Conservation (phyloP, 192 early-diverging fungal genomes). For the Lunasporangiospora selenospora region DNA sequence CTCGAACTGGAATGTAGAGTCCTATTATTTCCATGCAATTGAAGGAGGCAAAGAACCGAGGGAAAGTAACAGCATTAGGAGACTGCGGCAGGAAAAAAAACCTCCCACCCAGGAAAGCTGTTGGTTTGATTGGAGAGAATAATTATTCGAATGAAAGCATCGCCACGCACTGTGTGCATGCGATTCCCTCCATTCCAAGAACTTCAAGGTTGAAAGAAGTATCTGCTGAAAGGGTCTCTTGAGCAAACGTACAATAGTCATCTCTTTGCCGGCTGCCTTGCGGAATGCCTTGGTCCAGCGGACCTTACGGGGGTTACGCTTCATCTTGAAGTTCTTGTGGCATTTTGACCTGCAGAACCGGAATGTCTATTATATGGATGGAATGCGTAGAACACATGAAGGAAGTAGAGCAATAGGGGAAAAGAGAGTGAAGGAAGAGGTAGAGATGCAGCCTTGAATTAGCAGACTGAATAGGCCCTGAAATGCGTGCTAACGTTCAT, state of each 20-base stretch:
- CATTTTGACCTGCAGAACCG: constrained; percentile 99
- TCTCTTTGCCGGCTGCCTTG: constrained; percentile 98
- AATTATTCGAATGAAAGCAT: constrained; percentile 1
- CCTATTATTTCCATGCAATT: constrained; percentile 62
- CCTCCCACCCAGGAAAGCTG: not conserved
- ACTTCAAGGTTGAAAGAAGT: too few species aligned
- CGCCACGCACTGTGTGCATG: too few species aligned
- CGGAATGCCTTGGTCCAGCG: constrained; percentile 99
- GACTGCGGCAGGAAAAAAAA: too few species aligned
- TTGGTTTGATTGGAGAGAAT: not conserved
- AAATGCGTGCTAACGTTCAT: not conserved
- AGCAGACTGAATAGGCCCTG: not conserved
- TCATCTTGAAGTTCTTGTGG: constrained; percentile 99
- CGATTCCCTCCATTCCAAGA: too few species aligned
- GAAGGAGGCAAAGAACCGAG: constrained; percentile 1
- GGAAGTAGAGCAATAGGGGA: not conserved
- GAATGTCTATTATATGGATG: constrained; percentile 70
- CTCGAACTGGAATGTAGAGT: constrained; percentile 98
- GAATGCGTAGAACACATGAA: constrained; percentile 5
- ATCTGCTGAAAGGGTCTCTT: not conserved
- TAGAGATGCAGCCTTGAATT: not conserved
- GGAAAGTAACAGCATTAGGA: too few species aligned
- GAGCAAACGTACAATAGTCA: constrained; percentile 84
- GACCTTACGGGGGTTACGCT: constrained; percentile 99
- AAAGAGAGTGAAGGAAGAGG: not conserved